Evolutionary conservation across 73 alveolate species (phyloP).

Genomic region (Paramecium caudatum): DNA sequence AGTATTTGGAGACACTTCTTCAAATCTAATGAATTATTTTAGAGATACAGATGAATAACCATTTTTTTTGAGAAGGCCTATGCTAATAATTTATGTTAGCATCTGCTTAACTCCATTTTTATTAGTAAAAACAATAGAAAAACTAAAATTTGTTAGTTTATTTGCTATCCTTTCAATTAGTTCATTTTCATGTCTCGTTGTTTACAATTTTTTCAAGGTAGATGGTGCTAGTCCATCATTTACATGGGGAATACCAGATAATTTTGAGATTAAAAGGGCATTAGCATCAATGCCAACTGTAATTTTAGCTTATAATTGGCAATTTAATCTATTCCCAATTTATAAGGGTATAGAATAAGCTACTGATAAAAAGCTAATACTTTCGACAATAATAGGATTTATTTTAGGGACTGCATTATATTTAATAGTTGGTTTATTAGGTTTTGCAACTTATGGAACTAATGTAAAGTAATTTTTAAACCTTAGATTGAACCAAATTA

Average conservation of each 20-base stretch:
- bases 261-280: conserved; percentile 16
- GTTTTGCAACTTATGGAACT: conserved; percentile 60
- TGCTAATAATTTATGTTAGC: not conserved
- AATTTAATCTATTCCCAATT: conserved; percentile 60
- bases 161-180: conserved; percentile 39
- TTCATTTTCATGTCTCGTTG: not conserved
- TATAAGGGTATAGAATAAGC: conserved; percentile 17
- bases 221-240: not conserved
- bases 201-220: not conserved
- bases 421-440: conserved; percentile 44
- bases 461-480: not conserved
- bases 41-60: conserved; percentile 5
- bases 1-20: conserved; percentile 17
- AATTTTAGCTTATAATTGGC: conserved; percentile 51
- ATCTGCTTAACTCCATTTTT: conserved; percentile 32
- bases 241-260: conserved; percentile 33
- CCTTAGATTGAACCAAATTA: conserved; percentile 26
- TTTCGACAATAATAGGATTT: conserved; percentile 30
- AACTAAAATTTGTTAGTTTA: conserved; percentile 52
- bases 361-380: not conserved
- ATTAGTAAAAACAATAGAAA: conserved; percentile 24
- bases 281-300: conserved; percentile 44
- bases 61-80: not conserved
- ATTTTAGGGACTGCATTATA: not conserved
- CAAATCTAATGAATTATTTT: conserved; percentile 3